A percentile compares a stretch with the other conserved stretches of the same genome.
Conservation (phyloP, 148 eudicot genomes). For the Suaeda aralocaspica region DNA sequence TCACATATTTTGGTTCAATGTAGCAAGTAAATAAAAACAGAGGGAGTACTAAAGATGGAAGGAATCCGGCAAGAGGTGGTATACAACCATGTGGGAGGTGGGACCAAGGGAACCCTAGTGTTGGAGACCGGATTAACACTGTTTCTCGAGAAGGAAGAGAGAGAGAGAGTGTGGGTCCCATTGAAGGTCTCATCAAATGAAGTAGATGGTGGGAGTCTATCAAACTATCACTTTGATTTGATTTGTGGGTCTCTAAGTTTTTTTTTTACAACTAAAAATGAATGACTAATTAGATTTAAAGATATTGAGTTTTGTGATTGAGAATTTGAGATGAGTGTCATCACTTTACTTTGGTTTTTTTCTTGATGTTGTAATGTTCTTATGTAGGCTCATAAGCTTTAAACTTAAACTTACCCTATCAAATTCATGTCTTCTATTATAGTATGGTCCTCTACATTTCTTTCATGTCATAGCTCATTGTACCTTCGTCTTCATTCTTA, state of each 20-base stretch:
- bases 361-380: too few relatives aligned
- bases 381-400: too few relatives aligned
- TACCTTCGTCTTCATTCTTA: too few relatives aligned
- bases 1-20: too few relatives aligned
- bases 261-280: not conserved
- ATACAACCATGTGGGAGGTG: slow-evolving; percentile 34
- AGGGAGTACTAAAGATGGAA: slow-evolving; percentile 1
- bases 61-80: slow-evolving; percentile 4
- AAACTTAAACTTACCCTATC: too few relatives aligned
- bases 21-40: not conserved
- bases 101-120: slow-evolving; percentile 25
- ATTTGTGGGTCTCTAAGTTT: slow-evolving; percentile 6
- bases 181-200: slow-evolving; percentile 25
- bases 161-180: slow-evolving; percentile 4
- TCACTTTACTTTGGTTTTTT: too few relatives aligned
- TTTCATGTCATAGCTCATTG: too few relatives aligned
- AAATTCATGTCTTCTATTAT: too few relatives aligned
- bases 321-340: too few relatives aligned
- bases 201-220: slow-evolving; percentile 47
- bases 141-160: slow-evolving; percentile 8
- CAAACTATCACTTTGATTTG: slow-evolving; percentile 17
- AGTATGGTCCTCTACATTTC: too few relatives aligned
- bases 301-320: too few relatives aligned
- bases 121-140: slow-evolving; percentile 21
- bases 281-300: not conserved